Percentiles rank a stretch among this genome's conserved stretches.
These are phyloP conservation scores for Geotrichum phurueaensis DNA, from an alignment of 1,139 yeast genomes.

Conservation along the genomic window DNA sequence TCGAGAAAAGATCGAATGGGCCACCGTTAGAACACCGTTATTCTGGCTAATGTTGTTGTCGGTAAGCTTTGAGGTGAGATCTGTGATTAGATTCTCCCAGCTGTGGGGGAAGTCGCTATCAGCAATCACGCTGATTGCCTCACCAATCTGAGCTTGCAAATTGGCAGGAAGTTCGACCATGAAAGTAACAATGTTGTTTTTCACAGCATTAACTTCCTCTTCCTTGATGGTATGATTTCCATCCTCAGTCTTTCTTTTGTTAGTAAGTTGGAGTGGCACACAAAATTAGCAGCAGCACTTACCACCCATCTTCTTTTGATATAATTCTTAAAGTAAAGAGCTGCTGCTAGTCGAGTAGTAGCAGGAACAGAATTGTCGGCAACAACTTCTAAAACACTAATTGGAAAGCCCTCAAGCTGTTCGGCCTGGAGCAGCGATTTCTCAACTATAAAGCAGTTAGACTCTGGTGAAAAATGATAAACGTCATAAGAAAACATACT, in stretches of 20 bases:
- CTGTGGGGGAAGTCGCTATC: conserved; percentile 91
- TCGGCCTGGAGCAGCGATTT: conserved; percentile 53
- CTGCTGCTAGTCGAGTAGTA: conserved; percentile 76
- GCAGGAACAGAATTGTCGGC: conserved; percentile 53
- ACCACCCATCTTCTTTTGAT: conserved; percentile 74
- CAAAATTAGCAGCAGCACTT: conserved; percentile 16
- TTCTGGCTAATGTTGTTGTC: conserved; percentile 64
- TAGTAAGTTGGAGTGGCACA: background rate
- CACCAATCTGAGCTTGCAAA: conserved; percentile 87
- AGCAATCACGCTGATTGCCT: conserved; percentile 85
- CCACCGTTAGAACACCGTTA: conserved; percentile 82
- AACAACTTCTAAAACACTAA: conserved; percentile 68
- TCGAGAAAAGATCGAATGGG: conserved; percentile 91
- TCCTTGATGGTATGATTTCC: conserved; percentile 64
- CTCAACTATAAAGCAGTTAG: conserved; percentile 31
- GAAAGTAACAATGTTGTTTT: conserved; percentile 67
- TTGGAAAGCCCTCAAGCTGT: conserved; percentile 62
- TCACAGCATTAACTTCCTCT: conserved; percentile 62
- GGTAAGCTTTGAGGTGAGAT: conserved; percentile 56
- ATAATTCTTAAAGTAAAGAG: conserved; percentile 84
- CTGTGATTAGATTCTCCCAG: conserved; percentile 79
- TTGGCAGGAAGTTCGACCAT: conserved; percentile 76
- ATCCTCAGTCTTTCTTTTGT: conserved; percentile 50
- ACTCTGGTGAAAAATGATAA: background rate
- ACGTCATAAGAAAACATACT: conserved; percentile 11